These are phyloP conservation scores for Rheum nobile DNA, from an alignment of 148 eudicot species.

Conservation along the genomic window DNA sequence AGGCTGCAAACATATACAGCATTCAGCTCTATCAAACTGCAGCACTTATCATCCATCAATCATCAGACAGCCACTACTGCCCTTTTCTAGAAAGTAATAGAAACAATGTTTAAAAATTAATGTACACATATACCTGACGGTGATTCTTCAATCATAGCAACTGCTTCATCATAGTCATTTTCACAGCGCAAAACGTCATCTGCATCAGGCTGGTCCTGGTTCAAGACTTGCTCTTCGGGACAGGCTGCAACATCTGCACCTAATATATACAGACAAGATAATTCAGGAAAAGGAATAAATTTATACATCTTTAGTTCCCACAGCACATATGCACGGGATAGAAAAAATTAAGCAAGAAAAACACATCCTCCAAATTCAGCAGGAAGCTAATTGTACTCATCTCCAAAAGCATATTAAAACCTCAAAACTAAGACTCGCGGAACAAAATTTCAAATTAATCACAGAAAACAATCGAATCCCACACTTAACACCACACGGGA, in stretches of 20 bases:
- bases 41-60: not conserved
- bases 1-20: not conserved
- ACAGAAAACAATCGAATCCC: not conserved
- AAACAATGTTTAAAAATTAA: not conserved
- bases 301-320: constrained; percentile 1
- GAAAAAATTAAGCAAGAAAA: not conserved
- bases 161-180: constrained; percentile 68
- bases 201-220: constrained; percentile 55
- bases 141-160: constrained; percentile 65
- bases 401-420: not conserved
- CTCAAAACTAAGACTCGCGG: not conserved
- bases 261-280: constrained; percentile 10
- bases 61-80: not conserved
- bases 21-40: not conserved
- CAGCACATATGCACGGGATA: not conserved
- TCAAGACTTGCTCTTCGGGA: constrained; percentile 74
- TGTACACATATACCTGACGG: constrained; percentile 37
- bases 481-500: not conserved
- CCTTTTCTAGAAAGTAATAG: not conserved
- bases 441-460: not conserved
- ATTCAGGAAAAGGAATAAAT: not conserved
- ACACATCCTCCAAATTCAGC: not conserved
- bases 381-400: not conserved
- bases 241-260: constrained; percentile 51
- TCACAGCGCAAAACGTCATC: constrained; percentile 53